Conservation (phyloP, 108 stramenopile species). For the Licmophora abbreviata region DNA sequence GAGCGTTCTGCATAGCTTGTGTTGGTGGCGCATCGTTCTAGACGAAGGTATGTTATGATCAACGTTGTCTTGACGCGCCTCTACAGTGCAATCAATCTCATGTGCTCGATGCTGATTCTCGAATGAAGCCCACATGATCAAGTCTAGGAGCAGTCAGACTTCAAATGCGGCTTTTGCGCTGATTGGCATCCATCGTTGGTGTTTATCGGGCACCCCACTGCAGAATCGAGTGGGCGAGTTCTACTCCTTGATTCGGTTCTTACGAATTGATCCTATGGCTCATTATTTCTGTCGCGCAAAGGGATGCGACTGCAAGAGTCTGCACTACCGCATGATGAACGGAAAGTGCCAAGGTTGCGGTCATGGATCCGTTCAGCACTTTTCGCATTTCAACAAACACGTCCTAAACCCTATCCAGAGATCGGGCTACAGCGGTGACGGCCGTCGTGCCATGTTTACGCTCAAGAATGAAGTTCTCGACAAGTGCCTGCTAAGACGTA, state of each 20-base stretch:
- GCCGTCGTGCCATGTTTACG: constrained; percentile 86
- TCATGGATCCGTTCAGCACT: constrained; percentile 88
- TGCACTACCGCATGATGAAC: constrained; percentile 87
- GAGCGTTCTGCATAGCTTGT: constrained; percentile 76
- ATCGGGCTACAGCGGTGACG: constrained; percentile 79
- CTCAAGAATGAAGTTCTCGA: constrained; percentile 74
- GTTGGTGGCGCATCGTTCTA: constrained; percentile 92
- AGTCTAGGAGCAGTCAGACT: constrained; percentile 84
- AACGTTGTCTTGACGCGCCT: neutral
- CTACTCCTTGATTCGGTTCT: constrained; percentile 91
- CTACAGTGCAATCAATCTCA: neutral
- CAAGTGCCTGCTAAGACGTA: constrained; percentile 89
- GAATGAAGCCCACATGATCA: constrained; percentile 92
- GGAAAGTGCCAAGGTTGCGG: constrained; percentile 87
- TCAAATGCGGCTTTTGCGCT: constrained; percentile 93
- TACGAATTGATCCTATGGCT: constrained; percentile 94
- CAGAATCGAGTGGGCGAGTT: constrained; percentile 99
- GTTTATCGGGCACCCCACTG: constrained; percentile 93
- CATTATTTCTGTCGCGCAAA: constrained; percentile 87
- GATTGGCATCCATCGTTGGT: constrained; percentile 87
- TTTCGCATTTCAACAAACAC: constrained; percentile 88
- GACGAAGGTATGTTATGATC: constrained; percentile 54
- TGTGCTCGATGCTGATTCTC: no score
- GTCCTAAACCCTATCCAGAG: constrained; percentile 94
- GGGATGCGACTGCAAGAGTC: constrained; percentile 86